Percentiles rank a stretch among this genome's conserved stretches.
Evolutionary conservation across 805 yeast species (phyloP).

Genomic region (Starmerella vaccinii): DNA sequence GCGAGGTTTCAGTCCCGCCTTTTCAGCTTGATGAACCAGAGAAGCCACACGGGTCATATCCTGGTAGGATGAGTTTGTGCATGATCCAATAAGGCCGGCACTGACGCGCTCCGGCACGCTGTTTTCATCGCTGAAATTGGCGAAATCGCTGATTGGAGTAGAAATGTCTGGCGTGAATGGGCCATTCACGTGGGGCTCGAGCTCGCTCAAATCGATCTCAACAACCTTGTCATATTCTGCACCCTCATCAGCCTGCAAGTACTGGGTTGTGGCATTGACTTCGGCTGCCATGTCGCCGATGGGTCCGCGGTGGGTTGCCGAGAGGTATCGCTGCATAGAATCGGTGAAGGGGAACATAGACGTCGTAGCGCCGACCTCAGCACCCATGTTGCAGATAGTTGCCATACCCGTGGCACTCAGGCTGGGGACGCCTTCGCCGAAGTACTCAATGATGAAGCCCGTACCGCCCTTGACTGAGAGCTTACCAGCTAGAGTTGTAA

Average conservation of each 20-base stretch:
- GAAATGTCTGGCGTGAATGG: conserved; percentile 98
- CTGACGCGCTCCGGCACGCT: conserved; percentile 79
- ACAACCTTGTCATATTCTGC: conserved; percentile 86
- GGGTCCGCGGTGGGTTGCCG: conserved; percentile 73
- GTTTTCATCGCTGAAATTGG: conserved; percentile 55
- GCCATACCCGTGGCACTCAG: conserved; percentile 99
- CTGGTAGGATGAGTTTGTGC: conserved; percentile 96
- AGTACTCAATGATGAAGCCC: conserved; percentile 90
- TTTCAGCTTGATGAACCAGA: conserved; percentile 74
- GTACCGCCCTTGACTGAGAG: conserved; percentile 97
- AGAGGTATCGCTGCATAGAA: conserved; percentile 66
- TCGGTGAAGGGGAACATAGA: conserved; percentile 91
- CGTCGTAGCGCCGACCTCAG: conserved; percentile 98
- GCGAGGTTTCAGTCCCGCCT: conserved; percentile 80
- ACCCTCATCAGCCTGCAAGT: conserved; percentile 74
- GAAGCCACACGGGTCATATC: conserved; percentile 97
- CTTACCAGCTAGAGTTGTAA: conserved; percentile 81
- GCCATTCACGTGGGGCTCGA: conserved; percentile 95
- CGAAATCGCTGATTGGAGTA: conserved; percentile 79
- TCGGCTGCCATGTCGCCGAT: conserved; percentile 71
- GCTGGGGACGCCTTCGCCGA: conserved; percentile 84
- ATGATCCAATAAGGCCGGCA: conserved; percentile 95
- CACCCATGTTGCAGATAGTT: conserved; percentile 99
- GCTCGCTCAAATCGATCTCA: conserved; percentile 73
- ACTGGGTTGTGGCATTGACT: conserved; percentile 44